phyloP scores from a whole-genome alignment of 441 rosid genomes.

The Syzygium syzygioides region DNA sequence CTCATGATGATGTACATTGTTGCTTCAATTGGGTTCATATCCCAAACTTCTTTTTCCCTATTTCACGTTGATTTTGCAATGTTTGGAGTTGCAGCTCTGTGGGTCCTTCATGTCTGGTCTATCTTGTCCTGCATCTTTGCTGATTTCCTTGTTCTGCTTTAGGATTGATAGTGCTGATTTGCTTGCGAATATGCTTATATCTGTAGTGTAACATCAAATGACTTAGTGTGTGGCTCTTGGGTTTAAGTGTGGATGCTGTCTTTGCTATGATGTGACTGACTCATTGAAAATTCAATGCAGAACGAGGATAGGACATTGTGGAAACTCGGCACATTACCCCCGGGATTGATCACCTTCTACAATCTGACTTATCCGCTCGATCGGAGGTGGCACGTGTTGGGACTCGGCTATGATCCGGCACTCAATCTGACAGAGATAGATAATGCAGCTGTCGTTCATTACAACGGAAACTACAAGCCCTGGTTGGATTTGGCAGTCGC shows the following conservation, averaged over 20 bases:
- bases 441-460: slow-evolving; percentile 82
- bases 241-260: neutral
- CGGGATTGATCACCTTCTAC: slow-evolving; percentile 91
- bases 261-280: neutral
- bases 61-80: neutral
- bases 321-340: slow-evolving; percentile 96
- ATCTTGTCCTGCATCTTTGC: neutral
- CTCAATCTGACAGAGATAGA: slow-evolving; percentile 85
- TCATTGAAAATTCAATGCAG: slow-evolving; percentile 39
- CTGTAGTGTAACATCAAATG: neutral
- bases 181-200: neutral
- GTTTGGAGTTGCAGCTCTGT: neutral
- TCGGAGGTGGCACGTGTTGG: slow-evolving; percentile 80
- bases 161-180: neutral
- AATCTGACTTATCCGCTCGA: slow-evolving; percentile 83
- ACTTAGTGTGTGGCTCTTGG: neutral
- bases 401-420: slow-evolving; percentile 94
- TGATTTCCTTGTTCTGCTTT: neutral
- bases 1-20: neutral
- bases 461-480: slow-evolving; percentile 80
- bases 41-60: neutral
- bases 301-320: slow-evolving; percentile 93
- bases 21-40: neutral
- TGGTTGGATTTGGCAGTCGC: slow-evolving; percentile 86
- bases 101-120: neutral